Base-by-base conservation (phyloP, 441 rosid genomes). In the Populus hybrid region DNA sequence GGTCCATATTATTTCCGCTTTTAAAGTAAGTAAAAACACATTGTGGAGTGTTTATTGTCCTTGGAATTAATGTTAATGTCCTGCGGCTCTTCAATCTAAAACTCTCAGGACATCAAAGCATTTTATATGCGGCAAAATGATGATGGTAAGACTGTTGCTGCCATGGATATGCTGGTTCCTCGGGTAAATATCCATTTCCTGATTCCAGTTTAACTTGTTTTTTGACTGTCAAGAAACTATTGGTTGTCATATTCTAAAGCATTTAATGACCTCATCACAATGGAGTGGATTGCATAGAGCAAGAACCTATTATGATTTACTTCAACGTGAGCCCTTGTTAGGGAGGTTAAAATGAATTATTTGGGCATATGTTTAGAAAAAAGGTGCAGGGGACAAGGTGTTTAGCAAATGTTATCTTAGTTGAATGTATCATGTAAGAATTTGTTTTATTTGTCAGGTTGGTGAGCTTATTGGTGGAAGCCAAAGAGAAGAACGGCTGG, bases 391-490 rank as follows among this genome's bases (percentile, higher is more conserved):
- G 12, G 18, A 64, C 9, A 14, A 29, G 29, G 29, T 28, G 61
- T 26, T 33, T 64, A 45, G 45, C 26, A 18, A 29, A n/a, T 1
- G 16, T 18, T 53, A 26, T 61, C 38, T 18, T 9, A 6, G 26
- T 18, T 36, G 29, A 68, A 67, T 28, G 14, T 59, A 8, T 36
- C 10, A 26, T 61, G 18, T 63, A 67, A 74, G 21, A 70, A 33
- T 53, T 21, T 71, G 68, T 67, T 74, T 33, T 38, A 71, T 28
- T 74, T 72, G 59, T 74, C 84, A 92, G 97, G 76, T 95, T 71
- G 99, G 99, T 74, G 99, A 94, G 85, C 97, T 94, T 78, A 90
- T 94, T 53, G 99, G 98, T 83, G 99, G 99, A 87, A 95, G 99
- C 88, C 99, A 94, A 84, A 94, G 99, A 84, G 99, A 95, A 86